A percentile compares a stretch with the other conserved stretches of the same genome.
These are phyloP conservation scores for Globomyces pollinis-pini DNA, from an alignment of 192 early-diverging fungal genomes.

Conservation along the genomic window DNA sequence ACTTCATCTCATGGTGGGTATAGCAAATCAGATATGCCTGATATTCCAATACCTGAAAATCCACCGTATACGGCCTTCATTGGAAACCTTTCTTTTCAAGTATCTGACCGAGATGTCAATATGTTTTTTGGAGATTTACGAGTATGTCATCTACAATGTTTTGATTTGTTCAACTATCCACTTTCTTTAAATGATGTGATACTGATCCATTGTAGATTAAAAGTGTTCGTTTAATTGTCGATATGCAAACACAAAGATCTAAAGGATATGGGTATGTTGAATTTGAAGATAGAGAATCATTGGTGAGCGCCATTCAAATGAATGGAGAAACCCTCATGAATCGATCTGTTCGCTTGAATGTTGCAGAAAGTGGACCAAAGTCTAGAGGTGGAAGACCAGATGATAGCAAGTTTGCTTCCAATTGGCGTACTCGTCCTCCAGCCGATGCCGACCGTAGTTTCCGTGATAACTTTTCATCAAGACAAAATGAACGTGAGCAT, in stretches of 20 bases:
- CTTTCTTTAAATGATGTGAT: background rate
- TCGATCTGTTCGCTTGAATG: slow-evolving; percentile 71
- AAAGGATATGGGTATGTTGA: slow-evolving; percentile 97
- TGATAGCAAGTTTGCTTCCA: slow-evolving; percentile 7
- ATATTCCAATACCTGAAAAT: slow-evolving; percentile 57
- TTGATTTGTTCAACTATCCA: background rate
- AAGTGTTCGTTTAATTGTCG: slow-evolving; percentile 72
- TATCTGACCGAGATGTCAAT: slow-evolving; percentile 65
- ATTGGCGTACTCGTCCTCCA: background rate
- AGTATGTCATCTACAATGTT: slow-evolving; percentile 34
- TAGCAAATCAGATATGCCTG: background rate
- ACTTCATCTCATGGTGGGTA: slow-evolving; percentile 18
- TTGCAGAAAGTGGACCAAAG: slow-evolving; percentile 60
- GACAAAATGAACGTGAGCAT: background rate
- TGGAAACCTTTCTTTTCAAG: slow-evolving; percentile 85
- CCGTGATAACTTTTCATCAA: background rate
- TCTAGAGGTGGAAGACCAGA: background rate
- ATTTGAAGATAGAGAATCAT: slow-evolving; percentile 77
- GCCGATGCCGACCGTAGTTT: background rate
- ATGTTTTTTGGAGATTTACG: slow-evolving; percentile 63
- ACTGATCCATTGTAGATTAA: slow-evolving; percentile 49
- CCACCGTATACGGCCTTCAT: slow-evolving; percentile 88
- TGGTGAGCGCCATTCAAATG: slow-evolving; percentile 69
- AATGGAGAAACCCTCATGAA: slow-evolving; percentile 55
- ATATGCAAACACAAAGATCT: slow-evolving; percentile 66